Conservation (phyloP, 257 asterid genomes). For the Gardenia jasminoides region DNA sequence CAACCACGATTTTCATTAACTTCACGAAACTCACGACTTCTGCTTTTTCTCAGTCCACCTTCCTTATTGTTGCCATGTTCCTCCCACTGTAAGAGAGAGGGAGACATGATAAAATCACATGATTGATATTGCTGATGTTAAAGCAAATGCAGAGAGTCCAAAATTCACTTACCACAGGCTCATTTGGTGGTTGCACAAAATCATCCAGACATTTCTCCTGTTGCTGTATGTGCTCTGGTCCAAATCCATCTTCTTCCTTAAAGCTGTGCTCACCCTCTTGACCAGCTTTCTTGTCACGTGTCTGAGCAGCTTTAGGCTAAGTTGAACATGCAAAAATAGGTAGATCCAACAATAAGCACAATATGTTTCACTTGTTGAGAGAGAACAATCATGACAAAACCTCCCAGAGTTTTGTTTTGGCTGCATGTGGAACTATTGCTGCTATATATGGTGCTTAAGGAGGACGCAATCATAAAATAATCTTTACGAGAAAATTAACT, state of each 20-base stretch:
- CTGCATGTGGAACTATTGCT: background rate
- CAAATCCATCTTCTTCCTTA: constrained; percentile 49
- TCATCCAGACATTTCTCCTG: constrained; percentile 22
- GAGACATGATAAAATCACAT: background rate
- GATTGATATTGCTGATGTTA: background rate
- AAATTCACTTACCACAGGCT: constrained; percentile 42
- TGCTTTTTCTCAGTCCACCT: constrained; percentile 43
- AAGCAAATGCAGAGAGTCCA: background rate
- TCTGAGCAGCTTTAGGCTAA: constrained; percentile 56
- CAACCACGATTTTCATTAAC: constrained; percentile 22
- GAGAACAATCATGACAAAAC: background rate
- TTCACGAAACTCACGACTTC: constrained; percentile 23
- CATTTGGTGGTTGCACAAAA: constrained; percentile 23
- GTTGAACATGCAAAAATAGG: background rate
- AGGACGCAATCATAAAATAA: background rate
- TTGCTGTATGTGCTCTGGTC: constrained; percentile 46
- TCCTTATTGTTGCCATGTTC: constrained; percentile 30
- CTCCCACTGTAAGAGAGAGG: constrained; percentile 31
- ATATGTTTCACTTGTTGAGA: too few relatives aligned
- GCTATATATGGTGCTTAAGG: background rate
- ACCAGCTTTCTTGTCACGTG: constrained; percentile 50
- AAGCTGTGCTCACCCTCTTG: constrained; percentile 48
- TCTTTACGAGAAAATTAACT: background rate
- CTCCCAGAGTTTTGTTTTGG: background rate
- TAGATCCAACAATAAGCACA: background rate